Conservation (phyloP, 164 flowering plant species). For the Kingdonia uniflora region DNA sequence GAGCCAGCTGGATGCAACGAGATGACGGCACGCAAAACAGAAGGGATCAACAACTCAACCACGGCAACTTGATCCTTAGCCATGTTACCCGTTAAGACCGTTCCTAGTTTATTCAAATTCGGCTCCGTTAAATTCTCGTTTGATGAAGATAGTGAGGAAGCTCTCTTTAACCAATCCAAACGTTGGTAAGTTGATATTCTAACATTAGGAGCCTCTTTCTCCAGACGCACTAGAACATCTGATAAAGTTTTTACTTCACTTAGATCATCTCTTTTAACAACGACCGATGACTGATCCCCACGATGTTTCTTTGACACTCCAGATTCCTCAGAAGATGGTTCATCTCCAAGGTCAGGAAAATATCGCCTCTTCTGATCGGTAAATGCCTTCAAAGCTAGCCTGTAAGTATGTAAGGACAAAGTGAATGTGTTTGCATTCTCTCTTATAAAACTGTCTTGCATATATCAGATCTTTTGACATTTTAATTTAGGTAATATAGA, state of each 20-base stretch:
- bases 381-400: constrained; percentile 93
- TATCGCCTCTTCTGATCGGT: constrained; percentile 82
- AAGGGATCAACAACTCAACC: constrained; percentile 68
- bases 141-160: constrained; percentile 42
- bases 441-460: too few relatives aligned
- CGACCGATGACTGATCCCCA: constrained; percentile 19
- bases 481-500: too few relatives aligned
- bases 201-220: constrained; percentile 49
- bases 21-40: constrained; percentile 70
- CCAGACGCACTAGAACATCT: constrained; percentile 39
- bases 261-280: constrained; percentile 32
- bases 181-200: constrained; percentile 60
- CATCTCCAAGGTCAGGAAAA: constrained; percentile 82
- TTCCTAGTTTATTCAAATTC: constrained; percentile 31
- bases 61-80: constrained; percentile 56
- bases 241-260: constrained; percentile 41
- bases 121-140: constrained; percentile 35
- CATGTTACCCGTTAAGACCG: constrained; percentile 24
- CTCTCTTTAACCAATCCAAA: constrained; percentile 78
- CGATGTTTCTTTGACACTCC: constrained; percentile 43
- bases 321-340: constrained; percentile 21
- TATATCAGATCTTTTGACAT: too few relatives aligned
- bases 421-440: too few relatives aligned
- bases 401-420: constrained; percentile 18
- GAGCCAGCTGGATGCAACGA: constrained; percentile 91